These are phyloP conservation scores for Coprinopsis strossmayeri DNA, from an alignment of 768 basidiomycete species.

Conservation along the genomic window DNA sequence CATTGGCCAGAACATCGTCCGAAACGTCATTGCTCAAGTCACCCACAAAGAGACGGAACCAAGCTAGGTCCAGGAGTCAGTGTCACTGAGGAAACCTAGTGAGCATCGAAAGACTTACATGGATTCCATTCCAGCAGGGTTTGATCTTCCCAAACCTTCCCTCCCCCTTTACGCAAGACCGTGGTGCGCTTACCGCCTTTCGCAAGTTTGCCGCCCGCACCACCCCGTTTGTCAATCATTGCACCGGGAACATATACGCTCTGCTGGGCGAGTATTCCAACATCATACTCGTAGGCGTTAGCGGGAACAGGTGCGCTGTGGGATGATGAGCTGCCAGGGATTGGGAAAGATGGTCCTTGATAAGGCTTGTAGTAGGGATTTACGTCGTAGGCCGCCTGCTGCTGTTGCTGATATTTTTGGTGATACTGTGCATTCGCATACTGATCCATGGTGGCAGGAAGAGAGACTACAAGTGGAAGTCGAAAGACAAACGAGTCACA, in stretches of 20 bases:
- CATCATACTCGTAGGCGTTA: conserved; percentile 90
- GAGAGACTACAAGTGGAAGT: background rate
- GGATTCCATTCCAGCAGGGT: conserved; percentile 97
- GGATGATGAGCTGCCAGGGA: conserved; percentile 57
- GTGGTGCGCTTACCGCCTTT: conserved; percentile 92
- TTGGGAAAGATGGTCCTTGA: conserved; percentile 65
- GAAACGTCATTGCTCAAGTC: conserved; percentile 98
- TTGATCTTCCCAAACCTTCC: conserved; percentile 98
- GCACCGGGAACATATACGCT: conserved; percentile 91
- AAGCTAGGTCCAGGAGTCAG: conserved; percentile 44
- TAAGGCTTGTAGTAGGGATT: conserved; percentile 83
- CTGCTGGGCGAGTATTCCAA: conserved; percentile 85
- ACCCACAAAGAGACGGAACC: conserved; percentile 97
- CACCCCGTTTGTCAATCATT: conserved; percentile 83
- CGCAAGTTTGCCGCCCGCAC: conserved; percentile 77
- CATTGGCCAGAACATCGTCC: conserved; percentile 88
- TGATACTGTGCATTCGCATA: conserved; percentile 40
- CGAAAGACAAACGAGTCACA: too few species aligned
- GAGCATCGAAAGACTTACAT: conserved; percentile 47
- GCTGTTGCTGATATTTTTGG: conserved; percentile 46
- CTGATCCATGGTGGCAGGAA: conserved; percentile 31
- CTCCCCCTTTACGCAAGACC: conserved; percentile 90
- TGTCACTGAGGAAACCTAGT: conserved; percentile 6
- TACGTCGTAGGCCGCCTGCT: conserved; percentile 49
- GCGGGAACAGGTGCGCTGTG: conserved; percentile 78